phyloP scores from a whole-genome alignment of 2,329 filamentous ascomycete genomes.

The Pseudogymnoascus sp. region DNA sequence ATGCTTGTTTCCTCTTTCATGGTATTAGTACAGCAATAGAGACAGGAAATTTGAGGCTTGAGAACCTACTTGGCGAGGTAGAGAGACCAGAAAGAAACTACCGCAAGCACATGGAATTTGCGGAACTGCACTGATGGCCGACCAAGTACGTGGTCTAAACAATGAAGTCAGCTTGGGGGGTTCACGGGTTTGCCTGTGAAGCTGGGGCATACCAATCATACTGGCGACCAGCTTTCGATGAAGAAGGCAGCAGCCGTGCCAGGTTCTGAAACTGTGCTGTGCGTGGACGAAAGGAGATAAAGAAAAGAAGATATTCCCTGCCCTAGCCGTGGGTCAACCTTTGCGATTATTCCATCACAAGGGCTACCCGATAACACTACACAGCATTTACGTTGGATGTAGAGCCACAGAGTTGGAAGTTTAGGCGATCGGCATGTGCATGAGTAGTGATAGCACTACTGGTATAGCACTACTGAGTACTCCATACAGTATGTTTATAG shows the following conservation, averaged over 20 bases:
- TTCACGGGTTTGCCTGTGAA: neutral
- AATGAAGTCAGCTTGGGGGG: neutral
- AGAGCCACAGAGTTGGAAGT: neutral
- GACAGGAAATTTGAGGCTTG: neutral
- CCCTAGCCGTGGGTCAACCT: neutral
- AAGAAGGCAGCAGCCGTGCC: neutral
- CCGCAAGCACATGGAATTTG: constrained; percentile 84
- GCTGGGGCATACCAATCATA: constrained; percentile 4
- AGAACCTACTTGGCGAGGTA: constrained; percentile 64
- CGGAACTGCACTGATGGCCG: constrained; percentile 85
- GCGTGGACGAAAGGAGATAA: neutral
- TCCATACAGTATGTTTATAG: neutral
- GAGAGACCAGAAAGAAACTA: constrained; percentile 82
- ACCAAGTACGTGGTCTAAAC: constrained; percentile 76
- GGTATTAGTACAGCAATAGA: constrained; percentile 11
- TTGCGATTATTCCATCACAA: neutral
- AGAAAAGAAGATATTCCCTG: neutral
- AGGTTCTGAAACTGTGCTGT: neutral
- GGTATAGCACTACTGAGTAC: neutral
- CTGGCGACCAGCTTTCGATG: neutral
- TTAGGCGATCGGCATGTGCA: neutral
- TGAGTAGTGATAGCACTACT: neutral
- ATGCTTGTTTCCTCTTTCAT: constrained; percentile 67
- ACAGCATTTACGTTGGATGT: neutral
- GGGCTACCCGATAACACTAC: neutral